Conservation (phyloP, 176 grass and related monocot genomes). For the Triticum urartu region DNA sequence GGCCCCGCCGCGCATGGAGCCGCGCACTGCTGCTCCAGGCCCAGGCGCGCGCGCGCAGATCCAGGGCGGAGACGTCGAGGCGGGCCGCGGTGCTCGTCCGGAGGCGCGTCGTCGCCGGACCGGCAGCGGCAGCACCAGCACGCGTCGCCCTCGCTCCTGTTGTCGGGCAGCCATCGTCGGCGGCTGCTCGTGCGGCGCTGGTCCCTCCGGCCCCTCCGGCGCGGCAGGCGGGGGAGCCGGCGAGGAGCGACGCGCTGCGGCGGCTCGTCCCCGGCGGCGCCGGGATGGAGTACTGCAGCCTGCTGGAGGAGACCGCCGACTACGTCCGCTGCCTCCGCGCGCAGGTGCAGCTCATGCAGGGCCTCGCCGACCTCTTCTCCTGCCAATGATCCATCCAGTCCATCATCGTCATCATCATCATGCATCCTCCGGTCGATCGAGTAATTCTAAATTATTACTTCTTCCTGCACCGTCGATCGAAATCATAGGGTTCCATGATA, state of each 20-base stretch:
- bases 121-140: not conserved
- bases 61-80: not conserved
- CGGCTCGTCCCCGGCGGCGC: conserved; percentile 64
- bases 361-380: conserved; percentile 67
- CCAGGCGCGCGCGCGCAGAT: conserved; percentile 35
- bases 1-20: conserved; percentile 49
- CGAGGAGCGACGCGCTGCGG: conserved; percentile 54
- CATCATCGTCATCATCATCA: not conserved
- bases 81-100: conserved; percentile 17
- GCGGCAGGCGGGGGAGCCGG: conserved; percentile 40
- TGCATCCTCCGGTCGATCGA: not conserved
- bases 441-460: not conserved
- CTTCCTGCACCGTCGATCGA: not conserved
- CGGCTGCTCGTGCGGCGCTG: not conserved
- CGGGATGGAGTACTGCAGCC: conserved; percentile 72
- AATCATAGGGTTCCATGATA: not conserved
- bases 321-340: conserved; percentile 61
- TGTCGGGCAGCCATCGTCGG: no score
- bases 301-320: conserved; percentile 90
- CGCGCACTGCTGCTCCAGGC: conserved; percentile 55
- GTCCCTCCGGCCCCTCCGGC: not conserved
- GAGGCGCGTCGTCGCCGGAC: conserved; percentile 28
- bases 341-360: conserved; percentile 91
- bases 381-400: conserved; percentile 38
- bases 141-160: not conserved